Evolutionary conservation across 73 alveolate species (phyloP), one percentile per base, ranked within the genome.

Genomic region (Blepharisma japonicum): DNA sequence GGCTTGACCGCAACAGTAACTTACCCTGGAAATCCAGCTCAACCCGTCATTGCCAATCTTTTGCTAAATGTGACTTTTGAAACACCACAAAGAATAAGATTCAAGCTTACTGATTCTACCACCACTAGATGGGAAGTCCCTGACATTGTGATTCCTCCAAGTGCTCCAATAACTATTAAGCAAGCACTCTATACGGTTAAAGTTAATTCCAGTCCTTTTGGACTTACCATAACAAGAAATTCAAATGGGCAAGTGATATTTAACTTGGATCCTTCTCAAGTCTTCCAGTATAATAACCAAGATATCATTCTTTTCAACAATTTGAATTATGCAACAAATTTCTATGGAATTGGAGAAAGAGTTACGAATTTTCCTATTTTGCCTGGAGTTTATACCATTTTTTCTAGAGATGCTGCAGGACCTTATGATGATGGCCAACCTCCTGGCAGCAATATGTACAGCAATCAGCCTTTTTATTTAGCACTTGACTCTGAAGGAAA

Each of bases 401-500:
- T 25, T 25, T 25, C 42, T 21, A 84, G 86, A 80, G 95, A 88
- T 68, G 77, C 53, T 20, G 87, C 91, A 71, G 80, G 83, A 14
- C 95, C 95, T 55, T 77, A 68, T 50, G 95, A 83, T 45, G 61
- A 71, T 55, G 95, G 95, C 6, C 42, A 68, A 6, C 77, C 71
- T 20, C 91, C 91, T 1, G 95, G 89, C 6, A 46, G 46, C 39
- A 78, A 88, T 47, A 70, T 77, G 77, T 88, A 88, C 68, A 90
- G 95, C 5, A 50, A 79, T 54, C 95, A 88, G 45, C 95, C 95
- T 2, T 68, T 61, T 78, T 88, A 68, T 77, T 79, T 84, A 38
- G 42, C 56, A 21, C 77, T 53, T 4, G 67, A 53, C 23, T 14
- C 27, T 53, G n/a, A 14, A 53, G 67, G 67, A 14, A 53, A 53